A percentile compares a stretch with the other conserved stretches of the same genome.
Evolutionary conservation across 345 rosid species (phyloP).

Genomic region (Reutealis trisperma): DNA sequence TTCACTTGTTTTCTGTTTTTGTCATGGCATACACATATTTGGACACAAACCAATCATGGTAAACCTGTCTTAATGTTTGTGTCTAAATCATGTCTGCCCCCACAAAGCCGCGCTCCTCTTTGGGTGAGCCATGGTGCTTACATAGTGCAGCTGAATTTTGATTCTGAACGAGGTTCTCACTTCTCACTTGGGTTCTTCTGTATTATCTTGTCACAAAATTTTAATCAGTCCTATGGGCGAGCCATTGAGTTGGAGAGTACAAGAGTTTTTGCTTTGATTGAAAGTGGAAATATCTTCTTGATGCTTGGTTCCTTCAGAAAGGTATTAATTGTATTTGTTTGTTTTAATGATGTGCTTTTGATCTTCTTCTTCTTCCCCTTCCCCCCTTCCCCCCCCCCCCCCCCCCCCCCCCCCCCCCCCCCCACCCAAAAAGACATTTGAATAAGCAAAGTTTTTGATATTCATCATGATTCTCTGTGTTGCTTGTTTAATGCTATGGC

Average conservation of each 20-base stretch:
- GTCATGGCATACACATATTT: background rate
- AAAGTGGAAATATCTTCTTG: conserved; percentile 89
- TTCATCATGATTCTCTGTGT: no score
- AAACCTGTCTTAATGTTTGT: background rate
- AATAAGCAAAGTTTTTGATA: no score
- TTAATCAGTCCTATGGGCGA: conserved; percentile 75
- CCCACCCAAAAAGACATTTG: no score
- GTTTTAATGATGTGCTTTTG: background rate
- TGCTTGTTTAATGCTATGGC: no score
- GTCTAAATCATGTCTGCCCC: no score
- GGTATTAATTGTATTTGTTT: conserved; percentile 37
- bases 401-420: no score
- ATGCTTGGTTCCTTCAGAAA: conserved; percentile 87
- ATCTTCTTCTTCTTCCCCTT: no score
- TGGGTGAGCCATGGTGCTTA: background rate
- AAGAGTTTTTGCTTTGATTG: conserved; percentile 66
- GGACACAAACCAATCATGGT: background rate
- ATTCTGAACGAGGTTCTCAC: conserved; percentile 6
- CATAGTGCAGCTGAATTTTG: background rate
- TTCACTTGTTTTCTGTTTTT: background rate
- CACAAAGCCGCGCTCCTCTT: background rate
- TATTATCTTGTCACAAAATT: background rate
- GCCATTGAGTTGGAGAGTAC: conserved; percentile 83
- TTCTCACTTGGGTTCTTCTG: background rate
- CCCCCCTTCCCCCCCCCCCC: no score